Evolutionary conservation across 768 basidiomycete species (phyloP), one percentile per base, ranked within the genome.

Genomic region (Butyriboletus loyo): DNA sequence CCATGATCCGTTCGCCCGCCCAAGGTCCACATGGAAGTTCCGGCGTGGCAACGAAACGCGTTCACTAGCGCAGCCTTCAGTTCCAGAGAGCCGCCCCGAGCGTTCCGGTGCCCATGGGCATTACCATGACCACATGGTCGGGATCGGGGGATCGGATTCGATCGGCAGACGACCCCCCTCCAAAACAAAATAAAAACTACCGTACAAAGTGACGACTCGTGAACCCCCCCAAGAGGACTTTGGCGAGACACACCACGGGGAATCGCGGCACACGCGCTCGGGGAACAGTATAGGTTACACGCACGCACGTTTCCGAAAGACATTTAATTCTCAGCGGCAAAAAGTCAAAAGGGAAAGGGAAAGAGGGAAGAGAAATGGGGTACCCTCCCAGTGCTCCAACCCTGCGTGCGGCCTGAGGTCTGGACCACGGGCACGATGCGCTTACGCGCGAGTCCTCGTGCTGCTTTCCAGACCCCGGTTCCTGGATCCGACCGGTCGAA

Each of bases 41-140:
- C 24, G 25, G 10, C 6, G 22, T 13, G 22, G 25, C 13, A 27
- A 34, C 25, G 36, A 27, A 28, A 27, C 19, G 34, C 5, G 30
- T n/a, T 34, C 39, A 42, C 13, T 15, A 37, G 14, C 8, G 22
- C 17, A 15, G 9, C 19, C 31, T 14, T 35, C 27, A 10, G 2
- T 9, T 10, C 15, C 13, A 10, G 21, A 37, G 22, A 22, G 11
- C 38, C n/a, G n/a, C n/a, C n/a, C n/a, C n/a, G n/a, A n/a, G 30
- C 19, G 15, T 19, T 32, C 39, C 27, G 10, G 17, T 11, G 28
- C 19, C 44, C 48, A 30, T 34, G 15, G 15, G 8, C 28, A 48
- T 56, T 38, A 19, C 46, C 41, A 43, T 52, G 46, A 7, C 32
- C 38, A 57, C 49, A 21, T 34, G 31, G 32, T 5, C 32, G 32